A percentile compares a stretch with the other conserved stretches of the same genome.
These are phyloP conservation scores for Phanerochaete carnosa DNA, from an alignment of 768 basidiomycete species.

Conservation along the genomic window DNA sequence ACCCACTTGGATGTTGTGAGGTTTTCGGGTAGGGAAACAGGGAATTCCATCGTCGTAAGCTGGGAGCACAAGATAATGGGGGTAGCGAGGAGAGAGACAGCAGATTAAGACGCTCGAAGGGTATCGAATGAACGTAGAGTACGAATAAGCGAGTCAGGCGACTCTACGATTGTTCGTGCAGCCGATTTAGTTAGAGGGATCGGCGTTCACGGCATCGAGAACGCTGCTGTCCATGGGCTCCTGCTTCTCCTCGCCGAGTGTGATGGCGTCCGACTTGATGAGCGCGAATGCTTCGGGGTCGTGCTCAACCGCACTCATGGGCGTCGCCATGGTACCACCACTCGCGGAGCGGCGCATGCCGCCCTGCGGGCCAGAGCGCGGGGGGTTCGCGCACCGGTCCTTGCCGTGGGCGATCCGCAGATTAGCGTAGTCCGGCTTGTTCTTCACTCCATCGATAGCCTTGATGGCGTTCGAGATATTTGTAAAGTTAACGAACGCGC, in stretches of 20 bases:
- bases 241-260: constrained; percentile 23
- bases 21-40: constrained; percentile 2
- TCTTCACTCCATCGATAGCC: constrained; percentile 95
- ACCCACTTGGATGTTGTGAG: constrained; percentile 1
- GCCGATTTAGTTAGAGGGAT: constrained; percentile 6
- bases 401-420: constrained; percentile 94
- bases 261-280: constrained; percentile 11
- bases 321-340: constrained; percentile 33
- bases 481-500: constrained; percentile 94
- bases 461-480: constrained; percentile 95
- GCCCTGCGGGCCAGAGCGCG: constrained; percentile 78
- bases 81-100: background rate
- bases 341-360: constrained; percentile 48
- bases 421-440: constrained; percentile 84
- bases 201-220: constrained; percentile 27
- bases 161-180: constrained; percentile 2
- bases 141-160: background rate
- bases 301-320: constrained; percentile 36
- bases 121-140: constrained; percentile 12
- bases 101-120: constrained; percentile 6
- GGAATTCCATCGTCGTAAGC: constrained; percentile 4
- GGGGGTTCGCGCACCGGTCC: constrained; percentile 92
- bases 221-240: constrained; percentile 32
- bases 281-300: constrained; percentile 22
- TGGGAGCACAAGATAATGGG: background rate